These are phyloP conservation scores for Candida hispaniensis DNA, from an alignment of 805 yeast genomes.

Conservation along the genomic window DNA sequence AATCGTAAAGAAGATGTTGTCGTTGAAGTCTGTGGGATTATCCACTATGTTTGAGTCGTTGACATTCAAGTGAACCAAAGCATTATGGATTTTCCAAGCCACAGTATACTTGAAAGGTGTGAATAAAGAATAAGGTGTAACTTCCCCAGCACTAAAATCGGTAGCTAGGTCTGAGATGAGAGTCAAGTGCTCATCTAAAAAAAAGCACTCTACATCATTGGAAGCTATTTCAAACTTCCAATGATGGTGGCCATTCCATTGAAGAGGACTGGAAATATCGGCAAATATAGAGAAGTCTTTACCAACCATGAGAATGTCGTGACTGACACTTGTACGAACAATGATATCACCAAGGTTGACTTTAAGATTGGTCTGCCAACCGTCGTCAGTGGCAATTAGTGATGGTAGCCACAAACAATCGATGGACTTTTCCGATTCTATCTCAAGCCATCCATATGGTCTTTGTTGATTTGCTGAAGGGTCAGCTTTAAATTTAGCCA, in stretches of 20 bases:
- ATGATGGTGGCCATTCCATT: constrained; percentile 68
- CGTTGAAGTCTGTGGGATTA: constrained; percentile 74
- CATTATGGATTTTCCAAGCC: constrained; percentile 43
- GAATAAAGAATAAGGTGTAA: constrained; percentile 59
- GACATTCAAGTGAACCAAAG: constrained; percentile 56
- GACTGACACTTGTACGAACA: constrained; percentile 76
- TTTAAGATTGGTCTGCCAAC: constrained; percentile 44
- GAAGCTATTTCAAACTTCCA: constrained; percentile 57
- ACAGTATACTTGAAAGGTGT: constrained; percentile 58
- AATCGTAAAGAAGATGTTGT: constrained; percentile 65
- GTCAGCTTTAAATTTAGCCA: constrained; percentile 25
- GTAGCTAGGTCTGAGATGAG: constrained; percentile 57
- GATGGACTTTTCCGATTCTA: constrained; percentile 48
- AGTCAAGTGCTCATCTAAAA: constrained; percentile 73
- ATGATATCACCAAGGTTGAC: constrained; percentile 46
- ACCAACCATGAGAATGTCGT: constrained; percentile 62
- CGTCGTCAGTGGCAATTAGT: constrained; percentile 41
- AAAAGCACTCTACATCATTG: constrained; percentile 44
- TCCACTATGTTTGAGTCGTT: constrained; percentile 84
- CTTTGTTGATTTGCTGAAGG: constrained; percentile 34
- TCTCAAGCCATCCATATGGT: constrained; percentile 89
- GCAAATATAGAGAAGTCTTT: constrained; percentile 45
- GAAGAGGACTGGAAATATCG: constrained; percentile 56
- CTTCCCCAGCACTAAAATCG: constrained; percentile 65
- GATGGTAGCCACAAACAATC: constrained; percentile 38